These are phyloP conservation scores for Alternaria postmessia DNA, from an alignment of 2,329 filamentous ascomycete genomes.

Conservation along the genomic window DNA sequence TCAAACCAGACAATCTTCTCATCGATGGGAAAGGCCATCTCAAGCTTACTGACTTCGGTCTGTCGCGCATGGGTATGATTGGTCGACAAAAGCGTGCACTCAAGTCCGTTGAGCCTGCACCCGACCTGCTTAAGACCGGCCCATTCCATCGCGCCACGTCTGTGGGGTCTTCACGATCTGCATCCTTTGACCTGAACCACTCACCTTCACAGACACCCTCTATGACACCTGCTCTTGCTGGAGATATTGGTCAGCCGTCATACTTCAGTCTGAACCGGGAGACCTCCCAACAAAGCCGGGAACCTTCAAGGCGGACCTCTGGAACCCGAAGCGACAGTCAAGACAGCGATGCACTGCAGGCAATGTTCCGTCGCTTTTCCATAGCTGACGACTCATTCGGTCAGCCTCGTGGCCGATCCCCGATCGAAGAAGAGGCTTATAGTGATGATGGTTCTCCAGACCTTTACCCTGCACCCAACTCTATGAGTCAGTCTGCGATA, in stretches of 20 bases:
- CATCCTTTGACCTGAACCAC: conserved; percentile 85
- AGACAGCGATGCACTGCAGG: conserved; percentile 82
- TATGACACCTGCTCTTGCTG: conserved; percentile 78
- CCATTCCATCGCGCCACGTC: conserved; percentile 88
- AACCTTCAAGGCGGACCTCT: conserved; percentile 73
- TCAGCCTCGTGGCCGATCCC: conserved; percentile 60
- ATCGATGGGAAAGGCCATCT: conserved; percentile 97
- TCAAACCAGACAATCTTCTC: conserved; percentile 96
- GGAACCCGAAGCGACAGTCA: conserved; percentile 91
- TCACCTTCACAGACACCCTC: conserved; percentile 87
- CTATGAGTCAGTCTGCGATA: conserved; percentile 61
- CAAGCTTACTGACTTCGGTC: conserved; percentile 95
- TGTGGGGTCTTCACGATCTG: conserved; percentile 87
- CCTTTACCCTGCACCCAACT: conserved; percentile 70
- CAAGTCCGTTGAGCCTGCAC: conserved; percentile 78
- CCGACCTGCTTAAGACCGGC: conserved; percentile 90
- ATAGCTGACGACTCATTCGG: conserved; percentile 56
- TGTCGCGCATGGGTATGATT: conserved; percentile 96
- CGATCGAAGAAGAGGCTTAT: conserved; percentile 78
- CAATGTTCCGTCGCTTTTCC: conserved; percentile 79
- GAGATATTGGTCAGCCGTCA: conserved; percentile 80
- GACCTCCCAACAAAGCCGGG: conserved; percentile 62
- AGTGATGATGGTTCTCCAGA: conserved; percentile 80
- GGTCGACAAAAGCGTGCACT: conserved; percentile 94
- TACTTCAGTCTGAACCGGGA: conserved; percentile 84